phyloP scores from a whole-genome alignment of 108 stramenopile genomes.

The Nitzschia inconspicua region DNA sequence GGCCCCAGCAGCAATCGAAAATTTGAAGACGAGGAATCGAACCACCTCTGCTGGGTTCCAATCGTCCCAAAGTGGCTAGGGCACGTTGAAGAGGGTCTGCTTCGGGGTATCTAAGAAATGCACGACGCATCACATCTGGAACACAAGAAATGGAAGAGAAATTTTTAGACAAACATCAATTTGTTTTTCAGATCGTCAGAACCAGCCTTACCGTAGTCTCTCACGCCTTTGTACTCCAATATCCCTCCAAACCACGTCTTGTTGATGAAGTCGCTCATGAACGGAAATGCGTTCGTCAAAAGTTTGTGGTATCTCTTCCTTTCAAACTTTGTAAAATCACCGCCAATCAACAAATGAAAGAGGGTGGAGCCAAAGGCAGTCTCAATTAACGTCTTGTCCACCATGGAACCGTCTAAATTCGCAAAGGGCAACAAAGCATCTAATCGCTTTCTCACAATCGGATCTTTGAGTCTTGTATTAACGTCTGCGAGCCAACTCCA shows the following conservation, averaged over 20 bases:
- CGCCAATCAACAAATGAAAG: constrained; percentile 12
- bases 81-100: neutral
- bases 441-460: neutral
- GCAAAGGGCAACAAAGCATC: constrained; percentile 4
- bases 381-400: constrained; percentile 2
- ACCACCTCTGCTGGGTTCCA: constrained; percentile 1
- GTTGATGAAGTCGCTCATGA: constrained; percentile 12
- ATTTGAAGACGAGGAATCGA: constrained; percentile 3
- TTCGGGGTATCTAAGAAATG: constrained; percentile 7
- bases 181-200: too few relatives aligned
- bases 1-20: constrained; percentile 5
- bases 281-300: constrained; percentile 6
- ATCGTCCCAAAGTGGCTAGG: neutral
- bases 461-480: neutral
- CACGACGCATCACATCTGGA: neutral
- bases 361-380: constrained; percentile 6
- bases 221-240: constrained; percentile 1
- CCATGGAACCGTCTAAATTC: constrained; percentile 10
- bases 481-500: constrained; percentile 6
- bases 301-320: neutral
- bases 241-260: constrained; percentile 7
- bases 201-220: neutral
- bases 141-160: neutral
- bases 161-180: too few relatives aligned
- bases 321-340: constrained; percentile 1